phyloP scores from a whole-genome alignment of 768 basidiomycete species.

The Exidia glandulosa region DNA sequence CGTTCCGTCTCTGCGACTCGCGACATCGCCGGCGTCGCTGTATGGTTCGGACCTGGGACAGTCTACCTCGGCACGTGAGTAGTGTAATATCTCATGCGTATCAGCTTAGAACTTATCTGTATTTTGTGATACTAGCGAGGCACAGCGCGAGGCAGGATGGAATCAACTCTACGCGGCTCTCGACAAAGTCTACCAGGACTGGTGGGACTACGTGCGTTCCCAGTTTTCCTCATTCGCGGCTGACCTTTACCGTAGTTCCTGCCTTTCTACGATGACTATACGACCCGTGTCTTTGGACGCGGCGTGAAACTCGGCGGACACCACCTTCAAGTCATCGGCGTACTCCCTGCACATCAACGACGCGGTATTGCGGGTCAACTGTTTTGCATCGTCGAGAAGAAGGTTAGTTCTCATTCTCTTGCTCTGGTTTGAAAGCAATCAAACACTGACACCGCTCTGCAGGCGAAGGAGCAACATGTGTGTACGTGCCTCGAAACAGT shows the following conservation, averaged over 20 bases:
- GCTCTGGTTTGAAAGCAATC: not conserved
- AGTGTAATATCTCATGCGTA: not conserved
- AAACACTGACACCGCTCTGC: not conserved
- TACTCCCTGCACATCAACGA: not conserved
- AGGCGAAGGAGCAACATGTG: not conserved
- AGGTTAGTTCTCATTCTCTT: not conserved
- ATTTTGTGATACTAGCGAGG: not conserved
- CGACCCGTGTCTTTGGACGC: not conserved
- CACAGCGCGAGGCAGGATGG: constrained; percentile 1
- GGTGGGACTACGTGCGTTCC: constrained; percentile 1
- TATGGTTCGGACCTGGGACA: constrained; percentile 3
- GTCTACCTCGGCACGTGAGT: not conserved
- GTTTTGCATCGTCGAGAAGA: not conserved
- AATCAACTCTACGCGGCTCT: not conserved
- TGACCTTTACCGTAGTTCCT: not conserved
- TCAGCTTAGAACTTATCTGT: not conserved
- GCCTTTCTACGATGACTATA: not conserved
- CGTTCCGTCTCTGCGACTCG: no score
- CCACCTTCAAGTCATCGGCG: constrained; percentile 2
- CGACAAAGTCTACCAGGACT: not conserved
- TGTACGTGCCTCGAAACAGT: not conserved
- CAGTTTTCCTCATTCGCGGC: not conserved
- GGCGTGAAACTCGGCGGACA: constrained; percentile 2
- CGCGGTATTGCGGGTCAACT: not conserved
- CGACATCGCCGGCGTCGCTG: constrained; percentile 1